Base-by-base conservation (phyloP, 495 filamentous ascomycete genomes). In the Aspergillus conjunctus region DNA sequence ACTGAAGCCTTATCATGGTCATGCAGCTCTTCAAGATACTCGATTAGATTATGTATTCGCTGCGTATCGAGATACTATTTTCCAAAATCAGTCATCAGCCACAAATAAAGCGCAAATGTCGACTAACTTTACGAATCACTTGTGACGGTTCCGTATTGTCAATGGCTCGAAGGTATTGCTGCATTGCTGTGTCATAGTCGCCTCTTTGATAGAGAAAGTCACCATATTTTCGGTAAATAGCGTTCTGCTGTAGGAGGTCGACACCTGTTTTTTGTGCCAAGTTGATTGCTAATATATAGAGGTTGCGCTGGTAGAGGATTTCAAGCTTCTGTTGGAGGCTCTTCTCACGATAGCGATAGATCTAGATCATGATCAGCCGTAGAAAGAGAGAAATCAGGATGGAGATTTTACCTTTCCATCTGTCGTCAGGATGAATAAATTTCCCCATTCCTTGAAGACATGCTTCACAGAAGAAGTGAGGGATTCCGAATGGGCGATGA, bases 161-260 rank as follows among this genome's bases (percentile, higher is more conserved):
- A 61, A 98, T 96, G 0, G 95, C 93, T 68, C 91, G 89, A 62
- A 98, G 85, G 70, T 98, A 98, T 72, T 97, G 94, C 70, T 95
- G 90, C 95, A 98, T 98, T 11, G 94, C 96, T 18, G 89, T 92
- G 68, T 98, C 93, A 68, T 92, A 98, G 68, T 96, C 92, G 3
- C 88, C 89, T 66, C 92, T 94, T 67, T 94, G 91, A 66, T 98
- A 97, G n/a, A 97, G 75, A 61, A 90, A 93, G 69, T 98, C 95
- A 10, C 94, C 94, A 73, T 96, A 98, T 73, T 87, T 93, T 56
- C 95, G 86, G 64, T 90, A 93, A 54, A 98, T 98, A 45, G 90
- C 82, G 68, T 95, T 96, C 49, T 94, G 91, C 69, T 96, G 91
- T 18, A 86, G 71, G 11, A 79, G 65, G 71, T 93, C 91, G 20